Evolutionary conservation across 106 monocot species (phyloP), one percentile per base, ranked within the genome.

Genomic region (Dioscorea zingiberensis): DNA sequence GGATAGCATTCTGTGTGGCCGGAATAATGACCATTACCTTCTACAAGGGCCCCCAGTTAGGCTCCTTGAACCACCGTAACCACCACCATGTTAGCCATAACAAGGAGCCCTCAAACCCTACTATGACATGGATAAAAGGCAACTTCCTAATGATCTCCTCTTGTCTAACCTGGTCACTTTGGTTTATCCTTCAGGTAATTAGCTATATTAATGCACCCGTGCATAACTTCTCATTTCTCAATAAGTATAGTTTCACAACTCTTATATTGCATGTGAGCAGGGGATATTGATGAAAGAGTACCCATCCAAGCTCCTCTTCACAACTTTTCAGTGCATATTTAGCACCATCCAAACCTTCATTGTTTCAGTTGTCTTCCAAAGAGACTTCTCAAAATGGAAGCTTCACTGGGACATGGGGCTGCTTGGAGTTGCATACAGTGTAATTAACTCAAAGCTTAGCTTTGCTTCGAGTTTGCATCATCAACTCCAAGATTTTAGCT

Each of bases 331-430:
- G 32, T 58, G 76, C 71, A 13, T 74, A n/a, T 87, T 79, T 58
- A 69, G 71, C 57, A 49, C 76, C 4, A 22, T 79, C 1, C 83
- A 87, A 54, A 28, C 76, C 0, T 67, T 87, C 26, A 38, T 55
- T 13, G 26, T 79, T 14, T 72, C 79, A 16, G 32, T 87, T 21
- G 54, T 57, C 15, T 25, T 69, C 3, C 73, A 72, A 24, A 78
- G 82, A 55, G 79, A 87, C 54, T 44, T 83, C 51, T 55, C 75
- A 0, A 44, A 29, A 19, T 87, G 83, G 82, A 79, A 76, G 44
- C 21, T 83, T n/a, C 22, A 62, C 17, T 54, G 79, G 14, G 60
- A 76, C 57, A 48, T 73, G 17, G 29, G 67, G 27, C 76, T 87
- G 21, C 27, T 78, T 59, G 63, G 79, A 17, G 66, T 79, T 21